Base-by-base conservation (phyloP, 1,284 basidiomycete species). In the Ustilago nuda region DNA sequence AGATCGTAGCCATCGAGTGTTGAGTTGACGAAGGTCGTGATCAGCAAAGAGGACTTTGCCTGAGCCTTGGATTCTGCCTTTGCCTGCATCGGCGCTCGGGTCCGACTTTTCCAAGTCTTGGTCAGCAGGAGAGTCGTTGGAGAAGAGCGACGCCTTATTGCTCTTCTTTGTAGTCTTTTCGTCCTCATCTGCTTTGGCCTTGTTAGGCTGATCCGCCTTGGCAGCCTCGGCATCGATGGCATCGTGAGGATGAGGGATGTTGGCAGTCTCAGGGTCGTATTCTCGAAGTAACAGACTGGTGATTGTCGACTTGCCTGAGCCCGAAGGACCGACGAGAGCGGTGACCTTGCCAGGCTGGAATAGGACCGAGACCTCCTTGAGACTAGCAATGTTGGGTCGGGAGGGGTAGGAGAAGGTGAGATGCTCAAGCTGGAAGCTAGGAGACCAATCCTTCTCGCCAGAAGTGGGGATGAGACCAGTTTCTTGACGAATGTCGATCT, bases 291-390 rank as follows among this genome's bases (percentile, higher is more conserved):
- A 78, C 3, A 88, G 81, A 11, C 84, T 73, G 8, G 86, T 86
- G 37, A 87, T 84, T 11, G 88, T 89, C 0, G 87, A 87, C 80
- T 85, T 85, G 46, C 84, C 84, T 6, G 80, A 82, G 8, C 84
- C 84, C 3, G 72, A 77, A 1, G 83, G 82, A 3, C 84, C 84
- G 23, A 85, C 84, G 27, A 89, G 82, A 4, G 84, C 84, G 4
- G 84, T 85, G 23, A 85, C 80, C 60, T 84, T 81, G 33, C 83
- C 83, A 1, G 78, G 59, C 37, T 77, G 52, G 50, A 83, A 74
- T 4, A 55, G 41, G 48, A 85, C 62, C 23, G 66, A 76, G 32
- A 85, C 82, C 13, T 79, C 64, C 27, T 61, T 52, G 56, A 85
- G 75, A 39, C 78, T 82, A 19, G 78, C 76, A 7, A 68, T 57